These are phyloP conservation scores for Cucumis sativus DNA, from an alignment of 306 rosid genomes.

Conservation along the genomic window Cucumber_9930_V3 NC_026656.2:12148501-12149000, in stretches of 20 bases:
- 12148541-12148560: constrained; percentile 77
- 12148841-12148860: constrained; percentile 96
- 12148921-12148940: not conserved
- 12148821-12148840: constrained; percentile 92
- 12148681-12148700: constrained; percentile 9
- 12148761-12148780: constrained; percentile 98
- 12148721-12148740: constrained; percentile 94
- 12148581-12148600: constrained; percentile 81
- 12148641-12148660: not conserved
- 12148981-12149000: constrained; percentile 99
- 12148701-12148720: constrained; percentile 94
- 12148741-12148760: constrained; percentile 87
- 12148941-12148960: constrained; percentile 38
- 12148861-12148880: constrained; percentile 42
- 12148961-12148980: constrained; percentile 88
- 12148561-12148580: constrained; percentile 79
- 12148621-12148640: constrained; percentile 17
- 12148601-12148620: constrained; percentile 89
- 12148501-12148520: constrained; percentile 96
- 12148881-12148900: not conserved
- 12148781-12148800: constrained; percentile 97
- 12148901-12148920: not conserved
- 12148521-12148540: constrained; percentile 93
- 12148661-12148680: not conserved
- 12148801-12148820: constrained; percentile 96